Evolutionary conservation across 2,329 filamentous ascomycete genomes (phyloP).

Genomic region (Colletotrichum sp.): DNA sequence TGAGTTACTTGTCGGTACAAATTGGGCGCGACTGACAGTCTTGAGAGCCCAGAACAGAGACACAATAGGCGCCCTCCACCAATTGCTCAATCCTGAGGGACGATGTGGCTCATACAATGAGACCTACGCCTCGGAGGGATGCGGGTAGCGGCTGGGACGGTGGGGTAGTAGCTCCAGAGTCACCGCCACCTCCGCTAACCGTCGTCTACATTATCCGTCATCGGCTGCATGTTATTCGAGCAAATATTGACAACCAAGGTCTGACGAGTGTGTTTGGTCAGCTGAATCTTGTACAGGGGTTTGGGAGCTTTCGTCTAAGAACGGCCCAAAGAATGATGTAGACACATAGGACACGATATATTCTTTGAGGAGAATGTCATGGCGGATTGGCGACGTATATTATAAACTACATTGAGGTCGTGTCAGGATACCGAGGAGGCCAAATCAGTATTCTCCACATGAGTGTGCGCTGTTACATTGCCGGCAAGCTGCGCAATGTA

Average conservation of each 20-base stretch:
- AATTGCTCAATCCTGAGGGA: background rate
- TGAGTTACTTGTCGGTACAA: rapidly evolving
- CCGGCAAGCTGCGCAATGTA: no score
- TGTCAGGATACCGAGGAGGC: background rate
- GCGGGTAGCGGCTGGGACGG: rapidly evolving
- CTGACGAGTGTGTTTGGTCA: background rate
- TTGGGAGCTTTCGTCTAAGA: background rate
- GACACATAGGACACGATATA: no score
- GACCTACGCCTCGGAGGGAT: background rate
- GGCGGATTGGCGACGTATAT: background rate
- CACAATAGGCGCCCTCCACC: background rate
- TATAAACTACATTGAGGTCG: background rate
- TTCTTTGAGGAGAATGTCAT: background rate
- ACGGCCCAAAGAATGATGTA: background rate
- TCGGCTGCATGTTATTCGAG: rapidly evolving
- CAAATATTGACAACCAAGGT: rapidly evolving
- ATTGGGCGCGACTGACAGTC: background rate
- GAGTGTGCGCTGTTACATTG: background rate
- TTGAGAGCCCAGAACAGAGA: background rate
- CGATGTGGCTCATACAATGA: background rate
- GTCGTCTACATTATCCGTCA: rapidly evolving
- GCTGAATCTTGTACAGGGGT: rapidly evolving
- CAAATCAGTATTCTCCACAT: rapidly evolving
- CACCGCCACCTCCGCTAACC: rapidly evolving
- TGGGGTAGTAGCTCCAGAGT: rapidly evolving